These are phyloP conservation scores for Fusarium avenaceum DNA, from an alignment of 2,329 filamentous ascomycete species.

Conservation along the genomic window DNA sequence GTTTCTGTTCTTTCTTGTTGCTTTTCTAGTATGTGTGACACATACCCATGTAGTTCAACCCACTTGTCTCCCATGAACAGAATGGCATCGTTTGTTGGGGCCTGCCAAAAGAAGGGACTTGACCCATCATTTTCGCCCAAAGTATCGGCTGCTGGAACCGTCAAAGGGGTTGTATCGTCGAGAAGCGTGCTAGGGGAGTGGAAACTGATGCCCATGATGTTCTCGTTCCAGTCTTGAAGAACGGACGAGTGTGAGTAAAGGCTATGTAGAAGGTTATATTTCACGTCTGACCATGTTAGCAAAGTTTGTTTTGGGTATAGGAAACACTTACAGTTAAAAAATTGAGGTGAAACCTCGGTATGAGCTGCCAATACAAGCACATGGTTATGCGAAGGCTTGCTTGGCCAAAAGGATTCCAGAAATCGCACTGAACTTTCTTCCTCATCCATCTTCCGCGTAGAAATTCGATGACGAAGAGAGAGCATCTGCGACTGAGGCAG, in stretches of 20 bases:
- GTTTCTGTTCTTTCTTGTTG: slow-evolving; percentile 54
- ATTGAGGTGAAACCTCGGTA: slow-evolving; percentile 82
- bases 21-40: slow-evolving; percentile 71
- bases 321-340: slow-evolving; percentile 76
- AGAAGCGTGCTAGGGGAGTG: slow-evolving; percentile 76
- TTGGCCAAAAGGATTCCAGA: slow-evolving; percentile 90
- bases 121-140: slow-evolving; percentile 43
- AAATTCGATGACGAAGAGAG: slow-evolving; percentile 81
- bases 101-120: slow-evolving; percentile 85
- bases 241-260: slow-evolving; percentile 71
- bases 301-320: neutral
- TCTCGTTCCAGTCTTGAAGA: slow-evolving; percentile 61
- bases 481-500: slow-evolving; percentile 66
- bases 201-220: slow-evolving; percentile 83
- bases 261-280: slow-evolving; percentile 82
- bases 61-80: slow-evolving; percentile 89
- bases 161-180: slow-evolving; percentile 71
- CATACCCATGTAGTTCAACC: slow-evolving; percentile 85
- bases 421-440: slow-evolving; percentile 81
- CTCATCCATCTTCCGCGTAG: slow-evolving; percentile 68
- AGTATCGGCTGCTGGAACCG: slow-evolving; percentile 54
- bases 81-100: slow-evolving; percentile 83
- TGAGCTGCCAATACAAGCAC: slow-evolving; percentile 88
- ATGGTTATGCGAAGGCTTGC: slow-evolving; percentile 73
- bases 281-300: slow-evolving; percentile 68